Evolutionary conservation across 2,329 filamentous ascomycete species (phyloP).

Genomic region (Diaporthe vaccinii): DNA sequence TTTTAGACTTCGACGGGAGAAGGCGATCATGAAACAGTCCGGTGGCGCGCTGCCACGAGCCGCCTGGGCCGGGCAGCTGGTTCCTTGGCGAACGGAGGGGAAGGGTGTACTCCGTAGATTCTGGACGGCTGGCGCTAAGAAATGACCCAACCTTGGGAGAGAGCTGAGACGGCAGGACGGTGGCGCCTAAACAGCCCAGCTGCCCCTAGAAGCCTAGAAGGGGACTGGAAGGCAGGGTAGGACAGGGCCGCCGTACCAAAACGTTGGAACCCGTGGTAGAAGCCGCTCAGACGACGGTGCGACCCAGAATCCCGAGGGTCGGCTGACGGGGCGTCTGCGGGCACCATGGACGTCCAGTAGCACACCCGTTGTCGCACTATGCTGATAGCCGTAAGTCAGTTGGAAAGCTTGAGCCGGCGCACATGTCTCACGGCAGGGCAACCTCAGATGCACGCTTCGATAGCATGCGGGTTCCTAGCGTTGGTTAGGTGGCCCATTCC

Average conservation of each 20-base stretch:
- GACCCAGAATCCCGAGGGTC: not conserved
- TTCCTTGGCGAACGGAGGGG: constrained; percentile 11
- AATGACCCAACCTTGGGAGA: not conserved
- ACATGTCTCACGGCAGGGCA: not conserved
- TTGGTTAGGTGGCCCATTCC: not conserved
- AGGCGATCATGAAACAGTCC: constrained; percentile 28
- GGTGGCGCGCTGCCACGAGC: not conserved
- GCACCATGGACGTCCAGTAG: not conserved
- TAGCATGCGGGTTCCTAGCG: constrained; percentile 13
- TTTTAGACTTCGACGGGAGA: constrained; percentile 23
- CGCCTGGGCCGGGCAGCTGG: not conserved
- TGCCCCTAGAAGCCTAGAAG: not conserved
- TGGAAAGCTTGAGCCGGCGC: not conserved
- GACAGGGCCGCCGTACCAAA: constrained; percentile 24
- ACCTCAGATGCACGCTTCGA: not conserved
- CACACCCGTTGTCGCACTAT: constrained; percentile 28
- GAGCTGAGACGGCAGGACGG: not conserved
- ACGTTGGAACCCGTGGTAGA: not conserved
- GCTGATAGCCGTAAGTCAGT: constrained; percentile 20
- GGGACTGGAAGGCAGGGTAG: not conserved
- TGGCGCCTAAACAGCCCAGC: not conserved
- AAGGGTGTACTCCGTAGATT: not conserved
- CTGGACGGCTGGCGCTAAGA: not conserved
- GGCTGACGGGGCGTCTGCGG: not conserved
- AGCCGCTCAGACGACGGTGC: constrained; percentile 6